Evolutionary conservation across 169 alveolate genomes (phyloP), one percentile per base, ranked within the genome.

Genomic region (Ichthyophthirius multifiliis): DNA sequence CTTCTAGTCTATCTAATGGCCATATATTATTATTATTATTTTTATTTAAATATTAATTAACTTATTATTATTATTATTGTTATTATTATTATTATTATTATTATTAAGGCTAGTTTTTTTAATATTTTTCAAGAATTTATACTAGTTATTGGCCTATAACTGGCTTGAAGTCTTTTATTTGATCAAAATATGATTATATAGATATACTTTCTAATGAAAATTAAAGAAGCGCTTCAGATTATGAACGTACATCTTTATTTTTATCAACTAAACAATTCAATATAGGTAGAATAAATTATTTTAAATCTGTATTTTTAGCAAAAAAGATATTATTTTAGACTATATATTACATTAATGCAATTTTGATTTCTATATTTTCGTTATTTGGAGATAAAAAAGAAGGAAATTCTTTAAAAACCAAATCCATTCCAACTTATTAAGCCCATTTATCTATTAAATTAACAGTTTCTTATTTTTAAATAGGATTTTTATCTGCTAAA

Each of bases 1-100:
- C 77, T 27, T 67, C 48, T 2, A 67, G 20, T 5, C 34, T 41
- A 16, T 67, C 77, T 2, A 67, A 13, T 6, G 77, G 77, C 77
- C 77, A 67, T 7, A n/a, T n/a, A n/a, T n/a, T 9, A 65, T 65
- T 0, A 65, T n/a, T 35, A 31, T 32, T 27, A 64, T 31, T 64
- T 16, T 31, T 64, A 34, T 30, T 64, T 23, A 5, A 23, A 5
- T 67, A 16, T 7, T 4, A 5, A n/a, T 67, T 37, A 18, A 34
- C 43, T 16, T 67, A 16, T 46, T 46, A 12, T 34, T 18, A 5
- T n/a, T 4, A 7, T 63, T 32, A 20, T 7, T 10, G 0, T 64
- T 30, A 15, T 64, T 30, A 3, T 64, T 18, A 1, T 15, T 15
- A 15, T 64, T 9, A 32, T 64, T 31, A 18, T 9, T 3, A 18